These are phyloP conservation scores for Phyllosticta citrichinensis DNA, from an alignment of 2,329 filamentous ascomycete genomes.

Conservation along the genomic window DNA sequence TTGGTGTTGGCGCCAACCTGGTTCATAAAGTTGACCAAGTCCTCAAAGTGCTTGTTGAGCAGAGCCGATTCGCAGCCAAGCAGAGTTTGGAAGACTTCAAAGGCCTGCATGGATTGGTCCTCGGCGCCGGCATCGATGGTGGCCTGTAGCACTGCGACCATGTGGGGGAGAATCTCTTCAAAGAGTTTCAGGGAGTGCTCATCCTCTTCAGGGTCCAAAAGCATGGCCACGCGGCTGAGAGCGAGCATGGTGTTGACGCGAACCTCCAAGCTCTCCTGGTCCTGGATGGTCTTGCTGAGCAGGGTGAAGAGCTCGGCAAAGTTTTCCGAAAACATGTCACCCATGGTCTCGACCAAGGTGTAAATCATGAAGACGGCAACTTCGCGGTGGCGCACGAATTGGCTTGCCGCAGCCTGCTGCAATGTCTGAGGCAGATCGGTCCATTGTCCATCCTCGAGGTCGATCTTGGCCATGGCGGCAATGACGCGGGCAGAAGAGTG, in stretches of 20 bases:
- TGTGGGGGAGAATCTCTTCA: conserved; percentile 70
- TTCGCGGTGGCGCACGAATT: conserved; percentile 69
- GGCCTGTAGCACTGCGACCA: conserved; percentile 83
- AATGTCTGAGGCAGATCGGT: conserved; percentile 68
- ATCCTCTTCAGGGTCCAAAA: conserved; percentile 82
- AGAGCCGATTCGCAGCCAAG: conserved; percentile 81
- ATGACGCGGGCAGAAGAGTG: conserved; percentile 85
- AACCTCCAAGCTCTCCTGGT: conserved; percentile 83
- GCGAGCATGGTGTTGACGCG: conserved; percentile 90
- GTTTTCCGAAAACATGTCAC: conserved; percentile 74
- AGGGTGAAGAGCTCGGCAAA: conserved; percentile 69
- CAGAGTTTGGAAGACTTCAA: conserved; percentile 94
- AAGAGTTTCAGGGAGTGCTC: conserved; percentile 61
- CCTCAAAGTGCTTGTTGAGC: conserved; percentile 74
- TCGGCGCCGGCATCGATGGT: conserved; percentile 73
- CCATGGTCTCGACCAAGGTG: conserved; percentile 80
- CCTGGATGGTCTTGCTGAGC: conserved; percentile 79
- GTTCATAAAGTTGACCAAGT: conserved; percentile 90
- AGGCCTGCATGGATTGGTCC: conserved; percentile 78
- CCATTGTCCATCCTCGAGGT: conserved; percentile 83
- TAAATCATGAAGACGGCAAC: conserved; percentile 90
- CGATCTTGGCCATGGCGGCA: conserved; percentile 73
- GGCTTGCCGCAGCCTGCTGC: conserved; percentile 66
- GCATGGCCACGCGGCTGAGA: conserved; percentile 75
- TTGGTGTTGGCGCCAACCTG: conserved; percentile 68